Evolutionary conservation across 2,329 filamentous ascomycete species (phyloP), one percentile per base, ranked within the genome.

Genomic region (Venturia pyrina): DNA sequence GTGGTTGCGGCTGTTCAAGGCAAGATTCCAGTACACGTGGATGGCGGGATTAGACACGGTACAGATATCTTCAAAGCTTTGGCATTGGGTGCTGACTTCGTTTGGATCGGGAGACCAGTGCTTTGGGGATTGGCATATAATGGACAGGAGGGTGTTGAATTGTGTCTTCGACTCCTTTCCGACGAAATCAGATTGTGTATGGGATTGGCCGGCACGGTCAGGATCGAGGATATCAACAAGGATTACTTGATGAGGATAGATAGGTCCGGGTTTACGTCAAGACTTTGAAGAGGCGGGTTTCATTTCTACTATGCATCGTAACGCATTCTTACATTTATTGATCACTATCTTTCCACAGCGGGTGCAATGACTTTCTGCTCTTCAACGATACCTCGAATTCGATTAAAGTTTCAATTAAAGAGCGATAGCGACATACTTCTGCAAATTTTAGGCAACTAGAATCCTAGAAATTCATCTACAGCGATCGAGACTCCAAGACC

Each of bases 11-110:
- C 75, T 6, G 77, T 75, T 0, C 69, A 72, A 1, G 79, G 80
- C 21, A 80, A 79, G 66, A 77, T 87, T n/a, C 82, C 82, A 0
- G 78, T 89, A 24, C 79, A 88, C 56, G 82, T 89, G 19, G 87
- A 89, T 70, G 82, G 79, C 13, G 83, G 84, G 0, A 80, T 86
- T 41, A 71, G 84, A 48, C 79, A 80, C 17, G 84, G 83, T 0
- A 81, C 79, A 0, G 84, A 87, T 71, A 78, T 85, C 13, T 81
- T 86, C 74, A 86, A 86, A 71, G 83, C 83, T 0, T 72, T 84
- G 2, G 79, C 80, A 2, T 71, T 84, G 2, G 82, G 81, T 2
- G 82, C 81, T 0, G 75, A 82, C 64, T 82, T 76, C 71, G 79
- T 75, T 66, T 84, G 74, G 79, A 72, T 82, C 8, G 81, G 82